Base-by-base conservation (phyloP, 2,329 filamentous ascomycete genomes). In the Fusarium phyllophilum region DNA sequence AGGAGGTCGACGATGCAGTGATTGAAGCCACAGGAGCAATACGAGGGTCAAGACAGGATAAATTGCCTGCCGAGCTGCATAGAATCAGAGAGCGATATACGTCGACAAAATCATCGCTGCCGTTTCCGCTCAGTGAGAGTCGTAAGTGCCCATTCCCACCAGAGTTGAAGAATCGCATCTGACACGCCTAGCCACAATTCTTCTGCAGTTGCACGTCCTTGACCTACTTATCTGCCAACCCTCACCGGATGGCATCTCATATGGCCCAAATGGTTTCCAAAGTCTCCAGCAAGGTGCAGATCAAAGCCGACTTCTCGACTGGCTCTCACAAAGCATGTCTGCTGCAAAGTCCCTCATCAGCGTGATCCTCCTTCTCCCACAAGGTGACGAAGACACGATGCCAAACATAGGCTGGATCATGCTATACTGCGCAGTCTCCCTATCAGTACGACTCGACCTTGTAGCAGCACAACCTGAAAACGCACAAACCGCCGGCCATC, bases 331-430 rank as follows among this genome's bases (percentile, higher is more conserved):
- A 15, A 81, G 78, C 45, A 78, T 81, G 29, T 76, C 77, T 0
- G 79, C 79, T 1, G 78, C 79, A 11, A 81, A 80, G 34, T 77
- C 78, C 2, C 75, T 81, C 2, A 77, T 80, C 1, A 79, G 75
- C 24, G 69, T 80, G 1, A 68, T 80, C 2, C 72, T 81, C 20
- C 66, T 77, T 1, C 72, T 81, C 3, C 77, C 79, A 2, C 67
- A 71, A 20, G 78, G 77, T 3, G 78, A 79, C 36, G 79, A 81
- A 56, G 68, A 72, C 2, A 63, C 67, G 3, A 74, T 82, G 41
- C 75, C 79, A 8, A 82, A 82, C 24, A 75, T 79, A 2, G 76
- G 76, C 17, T 82, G 80, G 80, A 75, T 81, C 38, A 79, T 78
- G 66, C 42, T 82, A 1, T 78, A 81, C 34, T 81, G 80, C 24